Conservation (phyloP, 2,329 filamentous ascomycete species). For the Colletotrichum limetticola region DNA sequence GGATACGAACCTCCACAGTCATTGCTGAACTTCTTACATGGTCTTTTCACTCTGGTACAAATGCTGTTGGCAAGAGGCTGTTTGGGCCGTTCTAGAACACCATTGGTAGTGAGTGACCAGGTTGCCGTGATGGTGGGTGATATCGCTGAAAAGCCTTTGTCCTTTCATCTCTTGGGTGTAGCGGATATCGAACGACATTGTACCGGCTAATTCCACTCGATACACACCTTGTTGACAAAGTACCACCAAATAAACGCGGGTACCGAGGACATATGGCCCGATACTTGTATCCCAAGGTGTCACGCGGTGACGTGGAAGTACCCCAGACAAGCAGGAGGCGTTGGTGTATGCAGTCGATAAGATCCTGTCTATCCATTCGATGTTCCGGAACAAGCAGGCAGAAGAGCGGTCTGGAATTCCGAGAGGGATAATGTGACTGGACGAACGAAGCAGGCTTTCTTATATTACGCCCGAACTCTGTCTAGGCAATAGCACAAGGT, state of each 20-base stretch:
- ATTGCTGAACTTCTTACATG: not conserved
- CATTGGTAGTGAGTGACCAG: not conserved
- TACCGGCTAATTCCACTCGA: not conserved
- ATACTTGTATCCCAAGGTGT: not conserved
- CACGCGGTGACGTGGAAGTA: not conserved
- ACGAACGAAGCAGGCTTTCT: not conserved
- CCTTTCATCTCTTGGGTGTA: not conserved
- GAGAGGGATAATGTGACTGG: not conserved
- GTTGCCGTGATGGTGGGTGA: not conserved
- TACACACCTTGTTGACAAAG: not conserved
- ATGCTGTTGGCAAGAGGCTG: not conserved
- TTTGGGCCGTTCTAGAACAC: not conserved
- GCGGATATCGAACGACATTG: not conserved
- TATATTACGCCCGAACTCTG: not conserved
- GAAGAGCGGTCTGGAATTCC: not conserved
- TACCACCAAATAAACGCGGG: not conserved
- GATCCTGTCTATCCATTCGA: not conserved
- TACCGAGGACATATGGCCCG: not conserved
- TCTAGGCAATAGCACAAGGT: not conserved
- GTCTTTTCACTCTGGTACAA: not conserved
- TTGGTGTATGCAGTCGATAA: not conserved
- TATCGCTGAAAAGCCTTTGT: not conserved
- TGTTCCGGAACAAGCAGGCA: not conserved
- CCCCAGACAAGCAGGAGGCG: not conserved
- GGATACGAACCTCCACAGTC: not conserved